These are phyloP conservation scores for Triangularia setosa DNA, from an alignment of 2,329 filamentous ascomycete genomes.

Conservation along the genomic window DNA sequence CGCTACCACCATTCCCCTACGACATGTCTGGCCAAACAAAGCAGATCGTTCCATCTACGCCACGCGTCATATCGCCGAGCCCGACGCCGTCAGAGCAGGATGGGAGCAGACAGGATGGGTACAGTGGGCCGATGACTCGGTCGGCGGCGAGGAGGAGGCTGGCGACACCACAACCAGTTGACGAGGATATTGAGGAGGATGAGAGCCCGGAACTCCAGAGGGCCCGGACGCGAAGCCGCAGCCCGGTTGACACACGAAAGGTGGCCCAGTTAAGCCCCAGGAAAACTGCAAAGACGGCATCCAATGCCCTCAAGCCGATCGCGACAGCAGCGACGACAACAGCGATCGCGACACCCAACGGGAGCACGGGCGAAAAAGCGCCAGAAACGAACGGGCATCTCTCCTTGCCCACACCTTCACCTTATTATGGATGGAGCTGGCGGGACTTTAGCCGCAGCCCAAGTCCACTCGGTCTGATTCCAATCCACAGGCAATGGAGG, in stretches of 20 bases:
- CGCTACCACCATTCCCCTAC: constrained; percentile 57
- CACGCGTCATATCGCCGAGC: constrained; percentile 85
- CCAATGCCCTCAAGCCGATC: constrained; percentile 9
- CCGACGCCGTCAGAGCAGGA: constrained; percentile 64
- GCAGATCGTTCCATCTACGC: constrained; percentile 65
- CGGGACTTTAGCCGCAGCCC: constrained; percentile 86
- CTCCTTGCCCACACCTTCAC: constrained; percentile 59
- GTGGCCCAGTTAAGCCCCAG: constrained; percentile 48
- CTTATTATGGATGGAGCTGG: constrained; percentile 69
- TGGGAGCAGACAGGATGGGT: constrained; percentile 51
- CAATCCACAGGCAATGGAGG: constrained; percentile 88
- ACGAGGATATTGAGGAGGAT: constrained; percentile 54
- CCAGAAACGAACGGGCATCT: constrained; percentile 58
- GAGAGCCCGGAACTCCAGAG: constrained; percentile 52
- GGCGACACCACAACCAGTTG: constrained; percentile 55
- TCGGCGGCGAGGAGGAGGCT: constrained; percentile 63
- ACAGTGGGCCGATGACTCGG: constrained; percentile 73
- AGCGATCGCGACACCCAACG: neutral
- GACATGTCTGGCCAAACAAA: constrained; percentile 51
- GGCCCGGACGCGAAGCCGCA: constrained; percentile 68
- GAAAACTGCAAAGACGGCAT: constrained; percentile 26
- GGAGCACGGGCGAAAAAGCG: constrained; percentile 15
- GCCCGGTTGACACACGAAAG: constrained; percentile 54
- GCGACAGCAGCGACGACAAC: constrained; percentile 20
- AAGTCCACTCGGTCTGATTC: constrained; percentile 88